A percentile compares a stretch with the other conserved stretches of the same genome.
These are phyloP conservation scores for Pseudogymnoascus sp. DNA, from an alignment of 2,329 filamentous ascomycete genomes.

Conservation along the genomic window DNA sequence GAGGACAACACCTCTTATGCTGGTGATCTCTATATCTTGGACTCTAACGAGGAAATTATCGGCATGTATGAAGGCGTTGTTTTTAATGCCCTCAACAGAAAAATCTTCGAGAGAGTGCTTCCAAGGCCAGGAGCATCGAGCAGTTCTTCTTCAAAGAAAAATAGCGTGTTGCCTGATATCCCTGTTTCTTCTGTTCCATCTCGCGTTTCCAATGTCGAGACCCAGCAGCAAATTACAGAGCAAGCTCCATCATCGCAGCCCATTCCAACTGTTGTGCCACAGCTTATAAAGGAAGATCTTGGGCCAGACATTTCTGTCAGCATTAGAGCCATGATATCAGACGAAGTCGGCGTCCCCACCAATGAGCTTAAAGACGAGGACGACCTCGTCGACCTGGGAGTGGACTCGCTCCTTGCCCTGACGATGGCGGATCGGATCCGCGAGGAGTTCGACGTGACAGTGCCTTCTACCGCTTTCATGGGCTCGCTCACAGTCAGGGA, in stretches of 20 bases:
- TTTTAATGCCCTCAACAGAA: too few relatives aligned
- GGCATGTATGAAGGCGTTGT: too few relatives aligned
- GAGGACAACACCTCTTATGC: too few relatives aligned
- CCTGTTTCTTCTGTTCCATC: conserved; percentile 34
- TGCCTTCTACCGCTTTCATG: conserved; percentile 44
- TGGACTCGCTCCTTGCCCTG: conserved; percentile 52
- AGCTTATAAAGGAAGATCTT: conserved; percentile 32
- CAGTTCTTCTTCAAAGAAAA: conserved; percentile 46
- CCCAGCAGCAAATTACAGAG: conserved; percentile 24
- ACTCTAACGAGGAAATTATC: too few relatives aligned
- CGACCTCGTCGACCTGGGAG: conserved; percentile 46
- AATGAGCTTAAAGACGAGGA: conserved; percentile 48
- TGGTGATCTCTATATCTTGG: too few relatives aligned
- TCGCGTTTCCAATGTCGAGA: conserved; percentile 31
- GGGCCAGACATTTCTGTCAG: conserved; percentile 39
- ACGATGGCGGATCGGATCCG: conserved; percentile 48
- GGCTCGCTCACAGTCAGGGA: conserved; percentile 43
- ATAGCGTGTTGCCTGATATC: conserved; percentile 57
- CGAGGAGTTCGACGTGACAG: conserved; percentile 47
- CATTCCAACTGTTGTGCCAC: conserved; percentile 24
- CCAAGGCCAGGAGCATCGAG: conserved; percentile 30
- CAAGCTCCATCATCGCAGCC: conserved; percentile 23
- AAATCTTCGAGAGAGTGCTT: conserved; percentile 10
- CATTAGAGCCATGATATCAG: conserved; percentile 38
- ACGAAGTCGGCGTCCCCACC: conserved; percentile 46